Evolutionary conservation across 2,329 filamentous ascomycete genomes (phyloP).

Genomic region (Grosmannia serpens): DNA sequence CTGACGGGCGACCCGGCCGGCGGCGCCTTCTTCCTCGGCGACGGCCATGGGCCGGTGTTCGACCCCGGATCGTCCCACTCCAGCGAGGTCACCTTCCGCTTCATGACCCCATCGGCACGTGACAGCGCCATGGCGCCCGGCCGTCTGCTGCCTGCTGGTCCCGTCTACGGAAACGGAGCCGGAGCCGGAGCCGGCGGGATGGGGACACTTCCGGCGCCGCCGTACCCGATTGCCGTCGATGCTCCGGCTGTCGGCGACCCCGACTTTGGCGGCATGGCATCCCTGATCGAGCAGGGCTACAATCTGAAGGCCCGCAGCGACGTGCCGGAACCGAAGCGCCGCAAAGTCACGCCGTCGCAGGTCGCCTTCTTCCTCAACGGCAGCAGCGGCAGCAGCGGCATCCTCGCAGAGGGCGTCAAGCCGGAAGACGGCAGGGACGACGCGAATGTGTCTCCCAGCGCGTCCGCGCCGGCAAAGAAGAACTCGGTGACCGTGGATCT

Average conservation of each 20-base stretch:
- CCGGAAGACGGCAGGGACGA: constrained; percentile 31
- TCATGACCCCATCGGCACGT: constrained; percentile 7
- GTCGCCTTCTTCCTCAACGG: neutral
- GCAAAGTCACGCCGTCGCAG: constrained; percentile 31
- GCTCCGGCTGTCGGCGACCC: constrained; percentile 1
- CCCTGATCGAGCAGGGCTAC: constrained; percentile 65
- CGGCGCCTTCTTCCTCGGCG: neutral
- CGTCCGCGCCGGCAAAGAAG: constrained; percentile 16
- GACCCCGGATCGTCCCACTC: neutral
- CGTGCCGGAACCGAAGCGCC: constrained; percentile 51
- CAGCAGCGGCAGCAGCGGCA: constrained; percentile 34
- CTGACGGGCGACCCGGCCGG: neutral
- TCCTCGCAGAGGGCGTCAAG: constrained; percentile 41
- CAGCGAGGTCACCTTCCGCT: constrained; percentile 6
- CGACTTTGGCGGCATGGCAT: constrained; percentile 29
- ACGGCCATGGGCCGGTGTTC: neutral
- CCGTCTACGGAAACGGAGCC: no score
- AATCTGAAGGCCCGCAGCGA: constrained; percentile 56
- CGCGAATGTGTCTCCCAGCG: neutral
- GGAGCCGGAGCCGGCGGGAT: no score
- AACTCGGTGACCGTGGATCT: constrained; percentile 42
- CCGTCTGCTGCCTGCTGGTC: constrained; percentile 8
- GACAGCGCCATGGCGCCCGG: constrained; percentile 17
- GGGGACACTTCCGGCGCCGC: neutral
- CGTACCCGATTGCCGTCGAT: neutral